Conservation (phyloP, 2,329 filamentous ascomycete genomes). For the Cucurbitaria berberidis region DNA sequence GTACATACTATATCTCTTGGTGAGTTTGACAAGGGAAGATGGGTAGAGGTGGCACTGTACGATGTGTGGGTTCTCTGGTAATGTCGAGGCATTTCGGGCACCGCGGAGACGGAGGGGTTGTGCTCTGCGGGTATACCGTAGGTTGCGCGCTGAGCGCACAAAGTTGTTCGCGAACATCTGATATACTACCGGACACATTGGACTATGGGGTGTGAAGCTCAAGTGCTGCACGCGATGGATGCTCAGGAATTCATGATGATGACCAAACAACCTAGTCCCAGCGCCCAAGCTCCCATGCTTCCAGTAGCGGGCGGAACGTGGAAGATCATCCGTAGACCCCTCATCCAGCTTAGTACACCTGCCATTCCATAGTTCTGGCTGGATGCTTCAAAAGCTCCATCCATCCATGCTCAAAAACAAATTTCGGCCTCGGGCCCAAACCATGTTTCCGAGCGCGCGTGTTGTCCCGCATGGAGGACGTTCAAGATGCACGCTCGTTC, state of each 20-base stretch:
- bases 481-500: constrained; percentile 3
- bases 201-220: neutral
- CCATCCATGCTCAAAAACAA: no score
- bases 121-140: constrained; percentile 14
- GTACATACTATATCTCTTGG: constrained; percentile 55
- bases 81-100: constrained; percentile 44
- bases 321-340: constrained; percentile 6
- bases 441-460: neutral
- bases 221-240: neutral
- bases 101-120: constrained; percentile 29
- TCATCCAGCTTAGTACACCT: neutral
- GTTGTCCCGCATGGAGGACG: constrained; percentile 3
- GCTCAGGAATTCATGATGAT: constrained; percentile 19
- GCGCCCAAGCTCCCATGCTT: constrained; percentile 23
- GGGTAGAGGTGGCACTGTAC: constrained; percentile 24
- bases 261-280: constrained; percentile 11
- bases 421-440: no score
- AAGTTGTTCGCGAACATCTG: constrained; percentile 31
- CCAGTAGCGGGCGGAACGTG: constrained; percentile 17
- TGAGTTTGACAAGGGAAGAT: constrained; percentile 5
- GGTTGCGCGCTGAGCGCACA: constrained; percentile 24
- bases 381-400: no score
- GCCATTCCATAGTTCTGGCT: no score
- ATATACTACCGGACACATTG: constrained; percentile 18
- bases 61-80: constrained; percentile 54